phyloP scores from a whole-genome alignment of 257 asterid species.

The Penstemon eatonii region DNA sequence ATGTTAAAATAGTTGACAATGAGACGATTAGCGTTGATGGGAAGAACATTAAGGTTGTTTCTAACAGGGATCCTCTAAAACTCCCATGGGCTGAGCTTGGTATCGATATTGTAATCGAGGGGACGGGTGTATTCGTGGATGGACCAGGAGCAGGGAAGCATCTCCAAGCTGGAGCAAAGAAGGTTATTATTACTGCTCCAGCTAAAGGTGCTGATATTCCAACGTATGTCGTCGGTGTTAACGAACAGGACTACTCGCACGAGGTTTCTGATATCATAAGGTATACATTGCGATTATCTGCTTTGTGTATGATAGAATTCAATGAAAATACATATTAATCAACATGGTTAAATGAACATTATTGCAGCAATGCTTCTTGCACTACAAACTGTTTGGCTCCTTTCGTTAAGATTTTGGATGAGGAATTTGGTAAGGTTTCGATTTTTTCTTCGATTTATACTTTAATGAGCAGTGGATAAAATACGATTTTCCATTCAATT shows the following conservation, averaged over 20 bases:
- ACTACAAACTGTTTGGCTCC: slow-evolving; percentile 98
- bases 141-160: slow-evolving; percentile 99
- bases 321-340: not conserved
- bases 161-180: slow-evolving; percentile 96
- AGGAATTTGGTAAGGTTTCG: slow-evolving; percentile 61
- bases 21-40: slow-evolving; percentile 90
- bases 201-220: slow-evolving; percentile 97
- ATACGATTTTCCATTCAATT: not conserved
- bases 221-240: slow-evolving; percentile 88
- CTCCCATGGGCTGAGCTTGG: slow-evolving; percentile 97
- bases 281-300: slow-evolving; percentile 28
- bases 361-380: slow-evolving; percentile 91
- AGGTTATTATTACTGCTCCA: slow-evolving; percentile 93
- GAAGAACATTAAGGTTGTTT: slow-evolving; percentile 77
- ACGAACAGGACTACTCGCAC: slow-evolving; percentile 74
- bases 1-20: slow-evolving; percentile 71
- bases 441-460: not conserved
- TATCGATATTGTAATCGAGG: slow-evolving; percentile 93
- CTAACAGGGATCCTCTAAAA: slow-evolving; percentile 82
- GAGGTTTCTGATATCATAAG: slow-evolving; percentile 81
- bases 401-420: slow-evolving; percentile 81
- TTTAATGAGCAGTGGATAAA: not conserved
- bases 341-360: slow-evolving; percentile 12
- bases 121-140: slow-evolving; percentile 92
- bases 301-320: not conserved